phyloP scores from a whole-genome alignment of 768 basidiomycete genomes.

The Amanita exitialis region DNA sequence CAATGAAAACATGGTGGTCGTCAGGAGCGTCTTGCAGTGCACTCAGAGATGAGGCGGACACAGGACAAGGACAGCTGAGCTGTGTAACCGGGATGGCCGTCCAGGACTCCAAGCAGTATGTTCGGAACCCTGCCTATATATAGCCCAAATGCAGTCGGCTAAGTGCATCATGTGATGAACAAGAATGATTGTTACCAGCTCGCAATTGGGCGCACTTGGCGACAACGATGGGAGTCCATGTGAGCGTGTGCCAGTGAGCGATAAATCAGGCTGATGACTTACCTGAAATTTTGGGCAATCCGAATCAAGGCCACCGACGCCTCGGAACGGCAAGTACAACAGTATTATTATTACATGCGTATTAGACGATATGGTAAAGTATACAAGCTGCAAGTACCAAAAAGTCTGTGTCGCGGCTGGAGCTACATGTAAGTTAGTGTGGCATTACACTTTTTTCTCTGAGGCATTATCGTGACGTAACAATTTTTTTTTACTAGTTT shows the following conservation, averaged over 20 bases:
- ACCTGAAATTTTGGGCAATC: too few relatives aligned
- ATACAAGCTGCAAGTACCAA: not conserved
- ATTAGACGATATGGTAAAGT: not conserved
- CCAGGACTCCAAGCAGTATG: slow-evolving; percentile 10
- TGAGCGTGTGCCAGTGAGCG: not conserved
- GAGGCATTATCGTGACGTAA: slow-evolving; percentile 1
- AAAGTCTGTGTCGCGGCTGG: not conserved
- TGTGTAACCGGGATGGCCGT: slow-evolving; percentile 1
- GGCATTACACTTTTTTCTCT: slow-evolving; percentile 3
- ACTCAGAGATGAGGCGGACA: slow-evolving; percentile 14
- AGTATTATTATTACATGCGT: not conserved
- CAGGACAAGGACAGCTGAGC: slow-evolving; percentile 2
- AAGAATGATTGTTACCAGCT: not conserved
- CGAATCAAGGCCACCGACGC: too few relatives aligned
- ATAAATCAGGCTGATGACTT: too few relatives aligned
- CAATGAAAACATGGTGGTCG: slow-evolving; percentile 17
- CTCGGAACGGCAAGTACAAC: too few relatives aligned
- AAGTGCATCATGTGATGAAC: slow-evolving; percentile 8
- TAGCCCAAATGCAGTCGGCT: slow-evolving; percentile 6
- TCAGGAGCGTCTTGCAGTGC: slow-evolving; percentile 5
- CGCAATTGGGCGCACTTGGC: not conserved
- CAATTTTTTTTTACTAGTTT: not conserved
- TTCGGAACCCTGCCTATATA: slow-evolving; percentile 13
- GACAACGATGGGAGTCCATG: not conserved
- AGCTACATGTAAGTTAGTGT: not conserved